These are phyloP conservation scores for Lepiota venenata DNA, from an alignment of 768 basidiomycete genomes.

Conservation along the genomic window DNA sequence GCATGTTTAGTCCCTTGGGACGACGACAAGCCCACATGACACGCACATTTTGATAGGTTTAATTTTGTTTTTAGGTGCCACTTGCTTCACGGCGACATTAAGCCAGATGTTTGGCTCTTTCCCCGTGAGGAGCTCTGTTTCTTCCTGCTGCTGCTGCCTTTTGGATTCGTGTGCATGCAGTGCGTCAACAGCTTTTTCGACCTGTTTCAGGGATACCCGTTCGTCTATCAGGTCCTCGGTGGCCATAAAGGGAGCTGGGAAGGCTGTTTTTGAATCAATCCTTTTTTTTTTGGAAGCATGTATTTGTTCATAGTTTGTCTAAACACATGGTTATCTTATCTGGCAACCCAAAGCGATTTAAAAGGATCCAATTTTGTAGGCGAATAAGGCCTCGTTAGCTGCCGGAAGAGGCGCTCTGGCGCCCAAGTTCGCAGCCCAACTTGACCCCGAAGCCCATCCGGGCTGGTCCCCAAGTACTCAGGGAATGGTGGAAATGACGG, in stretches of 20 bases:
- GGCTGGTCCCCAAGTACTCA: no score
- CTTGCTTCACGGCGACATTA: slow-evolving; percentile 81
- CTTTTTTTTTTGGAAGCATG: neutral
- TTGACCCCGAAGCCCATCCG: no score
- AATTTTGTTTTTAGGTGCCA: slow-evolving; percentile 67
- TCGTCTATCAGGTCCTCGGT: slow-evolving; percentile 59
- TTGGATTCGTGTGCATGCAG: slow-evolving; percentile 70
- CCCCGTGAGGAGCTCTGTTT: slow-evolving; percentile 69
- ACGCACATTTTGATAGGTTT: slow-evolving; percentile 86
- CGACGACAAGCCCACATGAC: neutral
- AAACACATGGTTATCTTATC: no score
- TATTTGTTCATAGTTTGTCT: no score
- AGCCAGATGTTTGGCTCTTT: slow-evolving; percentile 91
- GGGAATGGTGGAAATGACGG: no score
- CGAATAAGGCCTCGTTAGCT: no score
- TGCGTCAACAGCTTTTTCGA: slow-evolving; percentile 73
- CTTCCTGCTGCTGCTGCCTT: slow-evolving; percentile 58
- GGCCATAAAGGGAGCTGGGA: slow-evolving; percentile 33
- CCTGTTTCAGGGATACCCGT: slow-evolving; percentile 70
- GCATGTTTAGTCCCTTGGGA: slow-evolving; percentile 8
- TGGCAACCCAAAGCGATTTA: no score
- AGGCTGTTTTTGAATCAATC: neutral
- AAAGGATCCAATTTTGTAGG: no score
- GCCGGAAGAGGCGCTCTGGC: no score
- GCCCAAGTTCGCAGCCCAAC: no score